These are phyloP conservation scores for Boletus pseudopeckii DNA, from an alignment of 768 basidiomycete genomes.

Conservation along the genomic window DNA sequence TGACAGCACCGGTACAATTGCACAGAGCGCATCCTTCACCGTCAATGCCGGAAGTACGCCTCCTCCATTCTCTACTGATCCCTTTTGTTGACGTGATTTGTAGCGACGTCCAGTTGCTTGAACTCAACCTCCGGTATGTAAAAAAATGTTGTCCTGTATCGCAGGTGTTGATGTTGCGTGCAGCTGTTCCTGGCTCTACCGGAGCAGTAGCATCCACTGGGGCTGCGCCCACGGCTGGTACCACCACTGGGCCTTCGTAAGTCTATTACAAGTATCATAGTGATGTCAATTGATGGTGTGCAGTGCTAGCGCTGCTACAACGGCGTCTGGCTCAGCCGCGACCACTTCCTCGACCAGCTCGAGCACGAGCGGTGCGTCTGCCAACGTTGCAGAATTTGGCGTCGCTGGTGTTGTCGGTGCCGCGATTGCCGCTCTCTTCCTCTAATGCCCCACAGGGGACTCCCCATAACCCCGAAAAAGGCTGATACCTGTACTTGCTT, in stretches of 20 bases:
- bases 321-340: background rate
- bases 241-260: conserved; percentile 15
- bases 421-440: conserved; percentile 37
- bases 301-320: background rate
- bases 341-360: conserved; percentile 26
- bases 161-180: conserved; percentile 13
- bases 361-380: conserved; percentile 36
- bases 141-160: conserved; percentile 10
- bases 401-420: conserved; percentile 37
- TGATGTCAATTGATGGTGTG: conserved; percentile 12
- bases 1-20: conserved; percentile 52
- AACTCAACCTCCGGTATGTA: conserved; percentile 22
- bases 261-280: background rate
- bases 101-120: conserved; percentile 31
- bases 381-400: conserved; percentile 42
- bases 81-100: conserved; percentile 19
- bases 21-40: conserved; percentile 52
- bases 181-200: conserved; percentile 25
- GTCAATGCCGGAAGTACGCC: conserved; percentile 49
- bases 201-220: conserved; percentile 1
- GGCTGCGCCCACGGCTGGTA: background rate
- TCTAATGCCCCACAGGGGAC: conserved; percentile 22
- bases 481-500: conserved; percentile 19
- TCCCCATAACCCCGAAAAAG: conserved; percentile 3
- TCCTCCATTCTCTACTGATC: background rate